Conservation (phyloP, 139 green algal species). For the Chlamydomonas sp. region DNA sequence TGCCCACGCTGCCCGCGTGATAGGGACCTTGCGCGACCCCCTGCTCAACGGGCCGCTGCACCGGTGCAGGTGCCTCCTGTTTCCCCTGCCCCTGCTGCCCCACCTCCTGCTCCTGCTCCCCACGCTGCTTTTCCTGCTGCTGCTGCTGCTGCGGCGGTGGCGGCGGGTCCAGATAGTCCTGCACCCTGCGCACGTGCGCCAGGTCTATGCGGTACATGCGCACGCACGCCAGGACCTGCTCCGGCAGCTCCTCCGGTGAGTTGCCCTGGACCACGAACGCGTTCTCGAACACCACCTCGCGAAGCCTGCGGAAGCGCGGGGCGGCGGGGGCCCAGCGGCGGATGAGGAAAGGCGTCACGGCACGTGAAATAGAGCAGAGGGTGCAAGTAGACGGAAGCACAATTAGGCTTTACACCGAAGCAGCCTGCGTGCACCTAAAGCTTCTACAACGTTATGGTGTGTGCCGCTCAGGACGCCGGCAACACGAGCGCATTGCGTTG, state of each 20-base stretch:
- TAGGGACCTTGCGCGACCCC: background rate
- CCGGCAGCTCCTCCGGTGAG: slow-evolving; percentile 82
- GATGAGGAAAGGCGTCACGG: background rate
- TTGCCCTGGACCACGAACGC: slow-evolving; percentile 87
- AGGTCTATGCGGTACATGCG: slow-evolving; percentile 69
- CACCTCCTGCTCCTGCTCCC: too few species aligned
- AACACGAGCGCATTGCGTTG: too few species aligned
- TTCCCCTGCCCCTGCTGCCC: too few species aligned
- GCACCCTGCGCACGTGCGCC: background rate
- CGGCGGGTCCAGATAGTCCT: background rate
- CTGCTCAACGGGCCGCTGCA: background rate
- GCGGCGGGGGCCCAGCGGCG: background rate
- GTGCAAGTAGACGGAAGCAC: too few species aligned
- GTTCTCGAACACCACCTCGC: slow-evolving; percentile 79
- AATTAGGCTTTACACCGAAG: too few species aligned
- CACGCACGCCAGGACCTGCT: slow-evolving; percentile 73
- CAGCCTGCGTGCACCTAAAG: too few species aligned
- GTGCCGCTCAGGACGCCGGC: too few species aligned
- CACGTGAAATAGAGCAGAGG: too few species aligned
- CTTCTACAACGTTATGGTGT: too few species aligned
- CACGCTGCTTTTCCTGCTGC: too few species aligned
- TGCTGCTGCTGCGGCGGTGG: background rate
- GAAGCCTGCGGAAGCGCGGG: slow-evolving; percentile 46
- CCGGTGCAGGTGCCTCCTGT: background rate
- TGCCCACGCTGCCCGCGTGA: background rate